Evolutionary conservation across 345 rosid species (phyloP).

Genomic region (Litchi chinensis): DNA sequence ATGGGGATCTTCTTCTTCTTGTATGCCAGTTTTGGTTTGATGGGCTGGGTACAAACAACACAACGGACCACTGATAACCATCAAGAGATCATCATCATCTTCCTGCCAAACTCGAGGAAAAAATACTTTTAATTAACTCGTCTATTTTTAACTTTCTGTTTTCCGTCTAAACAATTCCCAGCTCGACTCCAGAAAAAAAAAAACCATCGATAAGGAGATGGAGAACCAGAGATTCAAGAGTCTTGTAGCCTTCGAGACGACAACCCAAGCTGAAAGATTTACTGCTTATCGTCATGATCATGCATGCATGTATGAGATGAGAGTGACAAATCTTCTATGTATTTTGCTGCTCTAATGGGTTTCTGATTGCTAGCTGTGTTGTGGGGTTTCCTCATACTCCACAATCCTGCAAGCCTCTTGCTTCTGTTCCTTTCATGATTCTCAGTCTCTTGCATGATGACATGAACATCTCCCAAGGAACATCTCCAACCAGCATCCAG

Average conservation of each 20-base stretch:
- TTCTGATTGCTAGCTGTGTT: not conserved
- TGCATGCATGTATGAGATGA: not conserved
- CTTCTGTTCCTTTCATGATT: constrained; percentile 87
- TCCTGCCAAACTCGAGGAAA: constrained; percentile 21
- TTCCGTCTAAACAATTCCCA: constrained; percentile 16
- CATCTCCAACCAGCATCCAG: constrained; percentile 91
- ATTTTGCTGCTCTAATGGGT: constrained; percentile 3
- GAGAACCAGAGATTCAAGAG: constrained; percentile 25
- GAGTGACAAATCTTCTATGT: not conserved
- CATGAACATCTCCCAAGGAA: constrained; percentile 90
- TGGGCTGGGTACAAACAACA: constrained; percentile 8
- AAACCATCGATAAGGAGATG: constrained; percentile 17
- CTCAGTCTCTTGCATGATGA: constrained; percentile 79
- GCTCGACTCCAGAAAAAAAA: constrained; percentile 4
- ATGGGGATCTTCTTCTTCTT: constrained; percentile 11
- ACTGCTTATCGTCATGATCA: constrained; percentile 12
- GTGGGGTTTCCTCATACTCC: constrained; percentile 41
- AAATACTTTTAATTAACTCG: constrained; percentile 10
- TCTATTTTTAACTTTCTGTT: constrained; percentile 11
- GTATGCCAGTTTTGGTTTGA: constrained; percentile 25
- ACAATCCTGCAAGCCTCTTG: constrained; percentile 63
- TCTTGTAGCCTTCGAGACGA: constrained; percentile 28
- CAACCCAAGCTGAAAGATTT: constrained; percentile 45
- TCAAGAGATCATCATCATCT: not conserved
- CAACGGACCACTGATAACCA: constrained; percentile 24